phyloP scores from a whole-genome alignment of 1,284 basidiomycete genomes.

The Irpex rosettiformis region DNA sequence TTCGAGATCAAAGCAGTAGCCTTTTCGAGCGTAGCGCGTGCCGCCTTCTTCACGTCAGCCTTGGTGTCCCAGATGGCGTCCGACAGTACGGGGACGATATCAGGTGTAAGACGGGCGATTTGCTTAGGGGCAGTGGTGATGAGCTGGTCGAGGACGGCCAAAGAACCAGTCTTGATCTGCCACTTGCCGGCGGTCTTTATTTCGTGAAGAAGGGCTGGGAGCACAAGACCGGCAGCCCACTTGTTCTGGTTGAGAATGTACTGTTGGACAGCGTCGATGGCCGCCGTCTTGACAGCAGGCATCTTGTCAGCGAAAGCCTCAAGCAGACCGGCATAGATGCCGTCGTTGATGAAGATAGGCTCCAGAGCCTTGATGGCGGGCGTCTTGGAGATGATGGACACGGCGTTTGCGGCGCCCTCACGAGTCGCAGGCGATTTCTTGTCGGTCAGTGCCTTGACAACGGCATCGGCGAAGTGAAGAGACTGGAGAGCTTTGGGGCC shows the following conservation, averaged over 20 bases:
- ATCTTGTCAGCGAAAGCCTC: conserved; percentile 94
- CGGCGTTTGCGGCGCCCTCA: conserved; percentile 78
- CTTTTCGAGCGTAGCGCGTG: conserved; percentile 92
- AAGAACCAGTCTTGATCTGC: conserved; percentile 95
- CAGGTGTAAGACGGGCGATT: conserved; percentile 90
- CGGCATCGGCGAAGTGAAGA: conserved; percentile 77
- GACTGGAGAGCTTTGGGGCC: conserved; percentile 81
- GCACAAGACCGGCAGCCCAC: conserved; percentile 84
- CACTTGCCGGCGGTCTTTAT: conserved; percentile 98
- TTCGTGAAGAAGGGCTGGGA: conserved; percentile 91
- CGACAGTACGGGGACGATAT: conserved; percentile 93
- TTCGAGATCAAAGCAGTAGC: conserved; percentile 93
- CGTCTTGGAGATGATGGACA: conserved; percentile 71
- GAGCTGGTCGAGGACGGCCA: conserved; percentile 88
- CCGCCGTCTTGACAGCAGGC: conserved; percentile 80
- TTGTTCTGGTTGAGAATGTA: conserved; percentile 82
- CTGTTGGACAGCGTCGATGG: conserved; percentile 81
- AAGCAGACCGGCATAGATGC: conserved; percentile 83
- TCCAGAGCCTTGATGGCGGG: conserved; percentile 87
- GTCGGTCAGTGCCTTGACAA: conserved; percentile 85
- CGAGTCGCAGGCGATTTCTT: conserved; percentile 88
- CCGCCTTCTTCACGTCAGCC: conserved; percentile 98
- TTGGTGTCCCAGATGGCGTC: conserved; percentile 99
- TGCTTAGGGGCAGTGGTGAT: conserved; percentile 83
- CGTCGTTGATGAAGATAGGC: conserved; percentile 83